Conservation (phyloP, 768 basidiomycete species). For the Collybia sp. region DNA sequence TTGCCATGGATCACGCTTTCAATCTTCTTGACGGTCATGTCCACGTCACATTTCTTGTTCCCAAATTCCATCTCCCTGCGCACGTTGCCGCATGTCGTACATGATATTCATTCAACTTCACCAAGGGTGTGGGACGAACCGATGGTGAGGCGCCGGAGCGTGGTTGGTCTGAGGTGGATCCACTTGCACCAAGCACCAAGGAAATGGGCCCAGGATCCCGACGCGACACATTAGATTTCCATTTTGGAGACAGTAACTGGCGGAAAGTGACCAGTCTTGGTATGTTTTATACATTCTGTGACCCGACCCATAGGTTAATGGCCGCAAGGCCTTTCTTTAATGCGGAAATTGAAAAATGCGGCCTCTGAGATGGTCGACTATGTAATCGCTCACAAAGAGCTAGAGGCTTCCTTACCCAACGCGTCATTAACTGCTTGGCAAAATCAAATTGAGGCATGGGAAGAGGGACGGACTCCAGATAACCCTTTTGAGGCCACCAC, state of each 20-base stretch:
- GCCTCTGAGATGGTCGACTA: neutral
- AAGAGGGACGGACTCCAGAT: slow-evolving; percentile 3
- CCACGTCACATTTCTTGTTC: slow-evolving; percentile 12
- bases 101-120: slow-evolving; percentile 16
- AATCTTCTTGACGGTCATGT: neutral
- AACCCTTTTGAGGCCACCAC: slow-evolving; percentile 5
- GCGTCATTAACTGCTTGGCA: slow-evolving; percentile 1
- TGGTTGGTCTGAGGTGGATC: slow-evolving; percentile 22
- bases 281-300: neutral
- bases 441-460: slow-evolving; percentile 4
- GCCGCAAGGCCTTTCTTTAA: neutral
- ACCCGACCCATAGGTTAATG: neutral
- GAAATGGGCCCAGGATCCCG: slow-evolving; percentile 27
- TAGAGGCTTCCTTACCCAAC: neutral
- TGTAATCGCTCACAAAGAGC: neutral
- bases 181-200: slow-evolving; percentile 15
- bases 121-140: slow-evolving; percentile 16
- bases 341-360: neutral
- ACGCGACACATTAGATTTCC: slow-evolving; percentile 18
- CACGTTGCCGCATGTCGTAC: slow-evolving; percentile 15
- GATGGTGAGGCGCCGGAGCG: slow-evolving; percentile 29
- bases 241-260: slow-evolving; percentile 21
- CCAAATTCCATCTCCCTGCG: slow-evolving; percentile 22
- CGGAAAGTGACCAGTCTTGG: slow-evolving; percentile 9
- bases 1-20: neutral